phyloP scores from a whole-genome alignment of 305 asterid genomes.

The Nicotiana rustica region DNA sequence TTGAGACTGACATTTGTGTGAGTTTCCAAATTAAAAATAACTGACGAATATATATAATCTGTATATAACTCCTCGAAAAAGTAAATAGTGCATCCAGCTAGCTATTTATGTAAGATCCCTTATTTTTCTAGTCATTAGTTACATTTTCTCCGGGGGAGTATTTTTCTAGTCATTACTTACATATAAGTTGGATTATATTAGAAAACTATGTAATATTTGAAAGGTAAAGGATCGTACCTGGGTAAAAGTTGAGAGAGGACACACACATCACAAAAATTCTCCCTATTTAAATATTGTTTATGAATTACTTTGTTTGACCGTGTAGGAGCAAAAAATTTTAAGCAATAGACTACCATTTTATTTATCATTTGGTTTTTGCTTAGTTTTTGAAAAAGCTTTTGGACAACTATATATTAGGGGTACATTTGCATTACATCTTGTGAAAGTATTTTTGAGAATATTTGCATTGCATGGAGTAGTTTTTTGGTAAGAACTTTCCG shows the following conservation, averaged over 20 bases:
- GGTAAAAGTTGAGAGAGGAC: background rate
- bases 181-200: background rate
- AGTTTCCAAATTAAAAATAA: too few relatives aligned
- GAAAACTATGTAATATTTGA: background rate
- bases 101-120: too few relatives aligned
- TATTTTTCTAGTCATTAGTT: too few relatives aligned
- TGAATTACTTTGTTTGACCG: too few relatives aligned
- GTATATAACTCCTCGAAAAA: too few relatives aligned
- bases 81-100: too few relatives aligned
- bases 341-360: background rate
- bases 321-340: too few relatives aligned
- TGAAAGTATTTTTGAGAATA: background rate
- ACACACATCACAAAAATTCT: background rate
- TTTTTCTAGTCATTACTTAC: background rate
- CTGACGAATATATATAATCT: too few relatives aligned
- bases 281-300: too few relatives aligned
- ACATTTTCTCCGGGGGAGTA: background rate
- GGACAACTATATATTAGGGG: background rate
- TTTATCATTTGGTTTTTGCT: background rate
- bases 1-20: too few relatives aligned
- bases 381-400: background rate
- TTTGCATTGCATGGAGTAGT: background rate
- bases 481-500: background rate
- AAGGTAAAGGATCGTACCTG: background rate
- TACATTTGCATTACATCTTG: background rate